Percentiles rank a stretch among this genome's conserved stretches.
phyloP scores from a whole-genome alignment of 1,139 yeast genomes.

The Yamadazyma diospyri region DNA sequence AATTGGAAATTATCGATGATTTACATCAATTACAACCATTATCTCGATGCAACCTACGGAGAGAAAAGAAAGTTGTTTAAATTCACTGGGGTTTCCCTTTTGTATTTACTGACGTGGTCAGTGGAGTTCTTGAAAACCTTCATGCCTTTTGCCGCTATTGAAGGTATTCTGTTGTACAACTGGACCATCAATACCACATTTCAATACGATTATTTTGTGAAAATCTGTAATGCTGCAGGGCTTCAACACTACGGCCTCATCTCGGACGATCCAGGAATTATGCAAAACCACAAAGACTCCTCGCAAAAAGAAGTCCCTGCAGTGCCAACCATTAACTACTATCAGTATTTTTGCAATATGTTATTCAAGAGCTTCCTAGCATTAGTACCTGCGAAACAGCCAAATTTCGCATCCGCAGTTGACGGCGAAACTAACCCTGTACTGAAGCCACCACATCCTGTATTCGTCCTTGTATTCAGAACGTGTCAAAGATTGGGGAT shows the following conservation, averaged over 20 bases:
- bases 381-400: neutral
- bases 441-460: slow-evolving; percentile 1
- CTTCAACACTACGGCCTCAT: slow-evolving; percentile 50
- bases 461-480: slow-evolving; percentile 19
- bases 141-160: slow-evolving; percentile 34
- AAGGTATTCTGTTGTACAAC: slow-evolving; percentile 55
- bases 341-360: slow-evolving; percentile 14
- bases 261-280: slow-evolving; percentile 54
- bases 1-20: slow-evolving; percentile 34
- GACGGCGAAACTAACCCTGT: slow-evolving; percentile 13
- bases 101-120: slow-evolving; percentile 42
- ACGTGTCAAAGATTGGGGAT: slow-evolving; percentile 33
- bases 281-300: slow-evolving; percentile 20
- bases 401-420: slow-evolving; percentile 13
- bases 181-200: slow-evolving; percentile 75
- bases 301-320: neutral
- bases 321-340: neutral
- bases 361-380: neutral
- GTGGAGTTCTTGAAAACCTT: slow-evolving; percentile 32
- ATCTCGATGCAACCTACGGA: slow-evolving; percentile 24
- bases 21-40: slow-evolving; percentile 36
- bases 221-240: slow-evolving; percentile 23
- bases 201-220: slow-evolving; percentile 44
- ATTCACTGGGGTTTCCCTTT: slow-evolving; percentile 36
- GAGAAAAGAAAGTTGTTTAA: slow-evolving; percentile 25